These are phyloP conservation scores for Metschnikowia reukaufii DNA, from an alignment of 805 yeast genomes.

Conservation along the genomic window DNA sequence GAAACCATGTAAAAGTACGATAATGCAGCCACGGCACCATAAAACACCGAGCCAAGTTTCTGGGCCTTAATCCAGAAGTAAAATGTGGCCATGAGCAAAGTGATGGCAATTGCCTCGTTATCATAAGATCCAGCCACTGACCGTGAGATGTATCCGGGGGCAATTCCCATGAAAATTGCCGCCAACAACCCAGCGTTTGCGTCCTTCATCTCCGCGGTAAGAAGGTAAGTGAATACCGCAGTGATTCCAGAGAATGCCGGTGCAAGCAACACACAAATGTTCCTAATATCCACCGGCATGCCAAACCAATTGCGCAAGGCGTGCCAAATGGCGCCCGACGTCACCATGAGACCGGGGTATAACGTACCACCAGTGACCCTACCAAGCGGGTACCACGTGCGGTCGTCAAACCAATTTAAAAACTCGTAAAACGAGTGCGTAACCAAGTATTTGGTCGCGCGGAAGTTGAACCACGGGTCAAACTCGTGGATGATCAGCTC, in stretches of 20 bases:
- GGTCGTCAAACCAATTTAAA: conserved; percentile 96
- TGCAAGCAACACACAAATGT: conserved; percentile 92
- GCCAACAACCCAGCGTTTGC: conserved; percentile 86
- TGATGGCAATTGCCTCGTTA: conserved; percentile 98
- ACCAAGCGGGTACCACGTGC: conserved; percentile 99
- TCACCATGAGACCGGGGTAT: conserved; percentile 98
- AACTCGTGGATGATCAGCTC: conserved; percentile 97
- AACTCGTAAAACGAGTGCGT: conserved; percentile 83
- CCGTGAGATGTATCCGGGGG: conserved; percentile 97
- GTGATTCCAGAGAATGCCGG: conserved; percentile 96
- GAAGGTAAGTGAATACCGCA: conserved; percentile 81
- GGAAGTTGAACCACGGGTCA: conserved; percentile 94
- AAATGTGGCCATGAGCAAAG: conserved; percentile 91
- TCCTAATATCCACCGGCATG: conserved; percentile 90
- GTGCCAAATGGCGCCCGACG: conserved; percentile 89
- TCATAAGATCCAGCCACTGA: conserved; percentile 99
- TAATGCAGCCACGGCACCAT: conserved; percentile 79
- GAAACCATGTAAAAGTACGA: conserved; percentile 98
- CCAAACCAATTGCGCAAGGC: conserved; percentile 58
- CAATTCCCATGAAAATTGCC: conserved; percentile 94
- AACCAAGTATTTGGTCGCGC: conserved; percentile 93
- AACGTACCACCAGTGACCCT: conserved; percentile 98
- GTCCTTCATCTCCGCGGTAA: conserved; percentile 89
- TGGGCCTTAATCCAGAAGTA: conserved; percentile 94
- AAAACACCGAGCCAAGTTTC: conserved; percentile 85